A percentile compares a stretch with the other conserved stretches of the same genome.
phyloP scores from a whole-genome alignment of 345 rosid genomes.

The Trapa incisa region DNA sequence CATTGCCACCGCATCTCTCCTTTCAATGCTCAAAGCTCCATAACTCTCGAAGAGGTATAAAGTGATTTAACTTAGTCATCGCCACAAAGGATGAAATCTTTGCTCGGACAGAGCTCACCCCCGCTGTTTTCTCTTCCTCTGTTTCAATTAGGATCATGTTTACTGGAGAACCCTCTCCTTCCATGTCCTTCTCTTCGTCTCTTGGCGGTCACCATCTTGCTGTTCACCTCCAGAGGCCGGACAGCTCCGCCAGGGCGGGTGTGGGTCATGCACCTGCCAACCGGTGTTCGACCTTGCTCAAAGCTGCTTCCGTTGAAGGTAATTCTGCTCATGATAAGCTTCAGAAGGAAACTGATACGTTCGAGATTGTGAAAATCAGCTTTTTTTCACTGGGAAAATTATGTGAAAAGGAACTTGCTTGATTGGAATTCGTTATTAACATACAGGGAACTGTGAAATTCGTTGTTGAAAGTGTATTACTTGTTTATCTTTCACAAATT shows the following conservation, averaged over 20 bases:
- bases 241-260: constrained; percentile 7
- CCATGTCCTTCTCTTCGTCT: background rate
- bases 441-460: background rate
- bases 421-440: background rate
- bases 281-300: constrained; percentile 16
- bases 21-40: constrained; percentile 10
- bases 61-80: background rate
- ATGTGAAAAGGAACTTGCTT: background rate
- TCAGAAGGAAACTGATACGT: background rate
- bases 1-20: constrained; percentile 4
- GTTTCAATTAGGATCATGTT: background rate
- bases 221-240: constrained; percentile 3
- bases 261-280: constrained; percentile 10
- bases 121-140: background rate
- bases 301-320: constrained; percentile 60
- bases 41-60: constrained; percentile 4
- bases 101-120: background rate
- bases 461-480: background rate
- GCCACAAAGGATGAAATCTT: background rate
- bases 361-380: background rate
- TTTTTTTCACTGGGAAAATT: no score
- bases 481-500: background rate
- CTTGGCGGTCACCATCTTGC: background rate
- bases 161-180: background rate
- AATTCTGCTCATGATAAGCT: background rate